Percentiles rank a stretch among this genome's conserved stretches.
phyloP scores from a whole-genome alignment of 495 filamentous ascomycete species.

The Sordaria brevicollis region DNA sequence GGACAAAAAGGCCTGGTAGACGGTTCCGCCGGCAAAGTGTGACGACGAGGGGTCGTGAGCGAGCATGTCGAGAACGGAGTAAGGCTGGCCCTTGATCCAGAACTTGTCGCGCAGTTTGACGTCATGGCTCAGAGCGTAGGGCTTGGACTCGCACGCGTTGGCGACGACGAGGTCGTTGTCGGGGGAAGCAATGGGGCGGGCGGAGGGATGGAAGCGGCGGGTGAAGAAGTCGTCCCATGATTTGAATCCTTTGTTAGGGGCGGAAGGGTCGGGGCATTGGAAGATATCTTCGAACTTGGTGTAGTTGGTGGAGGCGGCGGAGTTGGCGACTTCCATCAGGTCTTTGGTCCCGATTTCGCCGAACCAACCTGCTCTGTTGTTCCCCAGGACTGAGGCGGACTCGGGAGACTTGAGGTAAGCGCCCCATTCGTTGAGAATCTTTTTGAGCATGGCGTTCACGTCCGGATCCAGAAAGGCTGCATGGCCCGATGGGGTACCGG shows the following conservation, averaged over 20 bases:
- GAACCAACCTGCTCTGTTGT: conserved; percentile 50
- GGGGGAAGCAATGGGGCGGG: conserved; percentile 49
- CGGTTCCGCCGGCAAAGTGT: conserved; percentile 48
- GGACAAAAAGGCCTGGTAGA: conserved; percentile 60
- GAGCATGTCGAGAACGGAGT: conserved; percentile 55
- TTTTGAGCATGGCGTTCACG: conserved; percentile 59
- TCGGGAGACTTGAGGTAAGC: conserved; percentile 46
- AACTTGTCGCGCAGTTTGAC: conserved; percentile 44
- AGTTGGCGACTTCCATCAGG: conserved; percentile 40
- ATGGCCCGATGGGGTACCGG: conserved; percentile 59
- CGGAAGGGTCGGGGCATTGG: conserved; percentile 33
- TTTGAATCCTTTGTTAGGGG: conserved; percentile 47
- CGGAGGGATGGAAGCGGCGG: conserved; percentile 39
- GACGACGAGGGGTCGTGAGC: conserved; percentile 37
- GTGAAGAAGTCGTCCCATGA: conserved; percentile 78
- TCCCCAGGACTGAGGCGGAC: conserved; percentile 47
- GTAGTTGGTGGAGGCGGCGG: conserved; percentile 25
- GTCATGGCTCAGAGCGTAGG: conserved; percentile 32
- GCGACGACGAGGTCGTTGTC: conserved; percentile 45
- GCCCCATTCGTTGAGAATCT: conserved; percentile 58
- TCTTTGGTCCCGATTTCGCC: conserved; percentile 34
- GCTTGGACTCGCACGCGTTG: conserved; percentile 57
- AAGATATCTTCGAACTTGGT: conserved; percentile 45
- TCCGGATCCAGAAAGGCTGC: conserved; percentile 56
- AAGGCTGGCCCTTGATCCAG: conserved; percentile 62